phyloP scores from a whole-genome alignment of 1,139 yeast species.

The Geotrichum klebahnii region DNA sequence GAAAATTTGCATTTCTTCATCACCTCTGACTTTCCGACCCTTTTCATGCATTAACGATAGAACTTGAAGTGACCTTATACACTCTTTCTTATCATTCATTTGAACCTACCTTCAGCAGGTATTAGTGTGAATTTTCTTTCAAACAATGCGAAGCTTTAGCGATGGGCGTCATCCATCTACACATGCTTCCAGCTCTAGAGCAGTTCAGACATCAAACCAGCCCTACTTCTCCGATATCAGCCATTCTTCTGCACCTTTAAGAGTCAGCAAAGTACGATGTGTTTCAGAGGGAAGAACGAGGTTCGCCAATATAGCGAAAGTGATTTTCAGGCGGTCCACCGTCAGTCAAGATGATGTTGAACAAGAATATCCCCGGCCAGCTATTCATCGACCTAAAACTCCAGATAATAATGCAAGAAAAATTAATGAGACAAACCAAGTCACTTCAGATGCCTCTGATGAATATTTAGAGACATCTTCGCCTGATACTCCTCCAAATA shows the following conservation, averaged over 20 bases:
- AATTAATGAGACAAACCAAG: not conserved
- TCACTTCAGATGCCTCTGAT: not conserved
- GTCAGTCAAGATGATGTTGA: not conserved
- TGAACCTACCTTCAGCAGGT: too few species aligned
- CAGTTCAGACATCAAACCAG: constrained; percentile 1
- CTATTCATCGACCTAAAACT: not conserved
- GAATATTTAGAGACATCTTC: not conserved
- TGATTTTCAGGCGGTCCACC: constrained; percentile 7
- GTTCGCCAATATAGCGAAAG: constrained; percentile 8
- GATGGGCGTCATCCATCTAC: constrained; percentile 10
- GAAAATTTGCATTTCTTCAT: too few species aligned
- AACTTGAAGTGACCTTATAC: not conserved
- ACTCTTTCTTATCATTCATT: too few species aligned
- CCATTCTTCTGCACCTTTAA: not conserved
- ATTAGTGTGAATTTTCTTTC: too few species aligned
- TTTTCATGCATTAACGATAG: not conserved
- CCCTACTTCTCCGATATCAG: not conserved
- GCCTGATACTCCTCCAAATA: constrained; percentile 6
- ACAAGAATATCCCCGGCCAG: not conserved
- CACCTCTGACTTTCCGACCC: not conserved
- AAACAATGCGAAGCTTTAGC: constrained; percentile 15
- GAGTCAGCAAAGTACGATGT: constrained; percentile 8
- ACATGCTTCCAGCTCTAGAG: not conserved
- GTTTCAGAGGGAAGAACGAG: constrained; percentile 12
- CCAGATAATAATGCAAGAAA: not conserved